Percentiles rank a stretch among this genome's conserved stretches.
Conservation (phyloP, 805 yeast species). For the Candida sonorensis region DNA sequence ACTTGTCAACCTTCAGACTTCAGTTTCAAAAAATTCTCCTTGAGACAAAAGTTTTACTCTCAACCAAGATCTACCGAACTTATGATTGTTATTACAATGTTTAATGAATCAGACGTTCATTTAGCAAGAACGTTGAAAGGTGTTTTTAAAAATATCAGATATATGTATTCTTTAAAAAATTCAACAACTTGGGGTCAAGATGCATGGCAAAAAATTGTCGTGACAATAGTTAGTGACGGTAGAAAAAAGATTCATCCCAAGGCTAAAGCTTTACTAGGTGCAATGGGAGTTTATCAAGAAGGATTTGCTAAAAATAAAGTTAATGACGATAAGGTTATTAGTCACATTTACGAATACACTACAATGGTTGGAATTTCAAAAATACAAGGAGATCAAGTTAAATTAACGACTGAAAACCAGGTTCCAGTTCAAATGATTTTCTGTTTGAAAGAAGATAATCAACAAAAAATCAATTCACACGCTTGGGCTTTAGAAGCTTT, state of each 20-base stretch:
- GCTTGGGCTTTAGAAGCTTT: conserved; percentile 96
- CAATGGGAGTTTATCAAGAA: conserved; percentile 89
- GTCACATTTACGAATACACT: conserved; percentile 91
- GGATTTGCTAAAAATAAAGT: conserved; percentile 92
- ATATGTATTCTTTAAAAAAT: conserved; percentile 56
- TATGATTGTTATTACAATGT: conserved; percentile 81
- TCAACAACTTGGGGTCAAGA: conserved; percentile 89
- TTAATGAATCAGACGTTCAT: conserved; percentile 79
- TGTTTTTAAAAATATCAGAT: conserved; percentile 77
- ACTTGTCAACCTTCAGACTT: conserved; percentile 86
- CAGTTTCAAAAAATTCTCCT: conserved; percentile 53
- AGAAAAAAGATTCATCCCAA: conserved; percentile 75
- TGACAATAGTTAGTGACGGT: conserved; percentile 88
- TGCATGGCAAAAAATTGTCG: conserved; percentile 91
- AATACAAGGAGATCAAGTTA: conserved; percentile 50
- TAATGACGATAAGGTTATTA: conserved; percentile 70
- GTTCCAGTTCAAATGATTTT: conserved; percentile 85
- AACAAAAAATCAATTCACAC: conserved; percentile 89
- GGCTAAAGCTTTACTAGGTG: conserved; percentile 72
- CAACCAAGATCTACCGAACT: conserved; percentile 81
- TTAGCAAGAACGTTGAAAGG: conserved; percentile 86
- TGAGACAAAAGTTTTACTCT: conserved; percentile 74
- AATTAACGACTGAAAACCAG: conserved; percentile 55
- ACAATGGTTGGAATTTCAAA: conserved; percentile 80
- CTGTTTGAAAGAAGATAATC: conserved; percentile 84